A percentile compares a stretch with the other conserved stretches of the same genome.
These are phyloP conservation scores for Sphagnurus paluster DNA, from an alignment of 1,284 basidiomycete species.

Conservation along the genomic window DNA sequence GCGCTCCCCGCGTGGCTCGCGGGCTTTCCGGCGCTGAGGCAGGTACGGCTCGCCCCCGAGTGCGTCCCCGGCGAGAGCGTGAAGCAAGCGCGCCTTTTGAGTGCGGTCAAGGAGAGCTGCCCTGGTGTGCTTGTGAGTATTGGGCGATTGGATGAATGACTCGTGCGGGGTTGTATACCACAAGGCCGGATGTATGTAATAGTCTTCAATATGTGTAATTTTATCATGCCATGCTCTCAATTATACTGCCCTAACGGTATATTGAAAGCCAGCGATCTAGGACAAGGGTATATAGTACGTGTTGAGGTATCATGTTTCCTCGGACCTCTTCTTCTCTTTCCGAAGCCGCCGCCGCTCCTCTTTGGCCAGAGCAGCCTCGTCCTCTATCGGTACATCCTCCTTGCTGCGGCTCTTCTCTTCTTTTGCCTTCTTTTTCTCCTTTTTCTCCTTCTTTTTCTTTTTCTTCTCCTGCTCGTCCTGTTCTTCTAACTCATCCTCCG, in stretches of 20 bases:
- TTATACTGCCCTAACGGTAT: too few species aligned
- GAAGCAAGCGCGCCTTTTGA: neutral
- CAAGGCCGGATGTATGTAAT: too few species aligned
- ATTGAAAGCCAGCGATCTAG: too few species aligned
- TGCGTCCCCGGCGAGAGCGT: constrained; percentile 11
- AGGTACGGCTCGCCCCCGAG: constrained; percentile 14
- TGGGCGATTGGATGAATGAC: too few species aligned
- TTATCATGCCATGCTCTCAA: too few species aligned
- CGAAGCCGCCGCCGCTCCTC: constrained; percentile 17
- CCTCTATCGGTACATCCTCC: neutral
- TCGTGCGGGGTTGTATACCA: too few species aligned
- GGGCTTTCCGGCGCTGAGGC: constrained; percentile 16
- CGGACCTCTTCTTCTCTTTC: constrained; percentile 15
- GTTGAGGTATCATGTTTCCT: constrained; percentile 7
- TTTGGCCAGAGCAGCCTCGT: constrained; percentile 9
- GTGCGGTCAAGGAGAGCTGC: constrained; percentile 11
- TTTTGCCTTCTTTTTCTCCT: constrained; percentile 5
- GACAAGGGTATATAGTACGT: constrained; percentile 10
- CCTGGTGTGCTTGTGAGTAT: too few species aligned
- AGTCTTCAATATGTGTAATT: too few species aligned
- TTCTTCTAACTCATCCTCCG: constrained; percentile 5
- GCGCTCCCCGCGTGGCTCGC: constrained; percentile 20
- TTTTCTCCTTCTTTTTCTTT: constrained; percentile 23
- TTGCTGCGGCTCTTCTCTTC: constrained; percentile 8
- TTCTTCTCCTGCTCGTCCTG: constrained; percentile 14